Conservation (phyloP, 176 grass and related monocot genomes). For the Poa annua region DNA sequence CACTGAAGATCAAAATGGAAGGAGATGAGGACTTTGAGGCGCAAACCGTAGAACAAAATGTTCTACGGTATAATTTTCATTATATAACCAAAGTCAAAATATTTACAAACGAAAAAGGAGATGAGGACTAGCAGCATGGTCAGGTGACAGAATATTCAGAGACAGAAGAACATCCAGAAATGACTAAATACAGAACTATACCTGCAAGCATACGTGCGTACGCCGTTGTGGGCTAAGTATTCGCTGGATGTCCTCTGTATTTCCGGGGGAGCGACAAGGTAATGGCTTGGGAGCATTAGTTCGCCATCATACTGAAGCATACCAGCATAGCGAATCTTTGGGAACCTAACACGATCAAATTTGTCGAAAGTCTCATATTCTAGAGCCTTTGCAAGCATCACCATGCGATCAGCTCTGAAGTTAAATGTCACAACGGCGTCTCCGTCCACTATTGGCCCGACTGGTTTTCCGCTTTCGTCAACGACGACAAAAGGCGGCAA, state of each 20-base stretch:
- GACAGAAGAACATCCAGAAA: not conserved
- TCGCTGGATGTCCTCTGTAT: slow-evolving; percentile 88
- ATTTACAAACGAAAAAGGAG: no score
- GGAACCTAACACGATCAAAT: slow-evolving; percentile 73
- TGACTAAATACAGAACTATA: slow-evolving; percentile 16
- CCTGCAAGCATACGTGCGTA: slow-evolving; percentile 91
- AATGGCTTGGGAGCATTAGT: slow-evolving; percentile 76
- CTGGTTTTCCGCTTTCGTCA: slow-evolving; percentile 62
- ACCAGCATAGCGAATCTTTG: slow-evolving; percentile 77
- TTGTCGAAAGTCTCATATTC: slow-evolving; percentile 80
- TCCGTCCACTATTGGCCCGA: slow-evolving; percentile 73
- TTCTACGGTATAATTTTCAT: no score
- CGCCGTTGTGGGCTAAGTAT: slow-evolving; percentile 76
- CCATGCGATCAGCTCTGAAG: slow-evolving; percentile 90
- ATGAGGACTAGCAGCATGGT: not conserved
- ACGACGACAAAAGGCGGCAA: slow-evolving; percentile 82
- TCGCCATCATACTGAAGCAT: slow-evolving; percentile 95
- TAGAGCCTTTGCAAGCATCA: slow-evolving; percentile 83
- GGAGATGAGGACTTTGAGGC: not conserved
- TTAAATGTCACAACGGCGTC: slow-evolving; percentile 92
- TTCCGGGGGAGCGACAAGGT: slow-evolving; percentile 82
- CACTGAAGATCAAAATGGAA: slow-evolving; percentile 49
- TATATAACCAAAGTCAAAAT: no score
- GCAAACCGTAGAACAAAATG: no score
- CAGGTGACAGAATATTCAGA: not conserved